These are phyloP conservation scores for Sugiyamaella marilandica DNA, from an alignment of 805 yeast genomes.

Conservation along the genomic window DNA sequence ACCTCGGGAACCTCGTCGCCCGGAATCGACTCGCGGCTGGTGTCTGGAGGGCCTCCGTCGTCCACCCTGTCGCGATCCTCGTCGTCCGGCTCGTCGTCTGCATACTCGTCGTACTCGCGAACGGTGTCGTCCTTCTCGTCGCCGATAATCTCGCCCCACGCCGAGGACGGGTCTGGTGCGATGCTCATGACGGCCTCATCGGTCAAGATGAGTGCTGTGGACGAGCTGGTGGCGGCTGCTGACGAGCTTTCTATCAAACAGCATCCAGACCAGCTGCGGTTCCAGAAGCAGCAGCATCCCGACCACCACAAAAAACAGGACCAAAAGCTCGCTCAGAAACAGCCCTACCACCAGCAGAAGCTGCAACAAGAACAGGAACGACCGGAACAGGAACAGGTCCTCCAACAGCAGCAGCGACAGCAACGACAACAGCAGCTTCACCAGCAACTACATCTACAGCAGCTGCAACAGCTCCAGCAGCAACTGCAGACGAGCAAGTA, in stretches of 20 bases:
- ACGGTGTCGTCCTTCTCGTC: constrained; percentile 8
- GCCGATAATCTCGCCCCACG: constrained; percentile 12
- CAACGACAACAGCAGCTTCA: not conserved
- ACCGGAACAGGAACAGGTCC: not conserved
- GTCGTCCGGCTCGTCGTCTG: constrained; percentile 12
- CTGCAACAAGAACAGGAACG: not conserved
- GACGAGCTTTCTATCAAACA: not conserved
- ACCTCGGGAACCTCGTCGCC: not conserved
- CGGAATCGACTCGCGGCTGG: not conserved
- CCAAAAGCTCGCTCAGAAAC: not conserved
- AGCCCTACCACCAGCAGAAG: not conserved
- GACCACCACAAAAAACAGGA: not conserved
- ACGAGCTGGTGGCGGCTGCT: not conserved
- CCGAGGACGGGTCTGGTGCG: constrained; percentile 6
- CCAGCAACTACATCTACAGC: not conserved
- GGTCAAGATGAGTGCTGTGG: not conserved
- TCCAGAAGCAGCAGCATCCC: not conserved
- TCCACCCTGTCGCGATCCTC: constrained; percentile 11
- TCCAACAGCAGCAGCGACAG: not conserved
- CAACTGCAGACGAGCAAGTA: not conserved
- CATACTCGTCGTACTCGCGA: constrained; percentile 2
- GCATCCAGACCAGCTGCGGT: not conserved
- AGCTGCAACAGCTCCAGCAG: not conserved
- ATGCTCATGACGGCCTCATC: not conserved
- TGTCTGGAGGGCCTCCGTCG: constrained; percentile 15